phyloP scores from a whole-genome alignment of 148 eudicot genomes.

The Vaccinium macrocarpon region DNA sequence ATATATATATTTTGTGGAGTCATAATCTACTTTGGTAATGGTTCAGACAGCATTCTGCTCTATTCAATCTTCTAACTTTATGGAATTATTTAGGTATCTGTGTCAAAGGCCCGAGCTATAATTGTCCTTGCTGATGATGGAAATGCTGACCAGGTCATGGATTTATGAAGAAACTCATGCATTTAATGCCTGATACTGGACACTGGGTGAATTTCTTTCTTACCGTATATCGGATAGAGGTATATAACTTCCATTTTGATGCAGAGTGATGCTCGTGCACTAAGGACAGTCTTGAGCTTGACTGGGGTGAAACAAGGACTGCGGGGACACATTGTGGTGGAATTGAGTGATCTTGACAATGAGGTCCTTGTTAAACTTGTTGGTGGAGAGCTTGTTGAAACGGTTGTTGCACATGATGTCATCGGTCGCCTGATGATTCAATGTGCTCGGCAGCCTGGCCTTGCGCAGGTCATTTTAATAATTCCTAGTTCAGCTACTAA shows the following conservation, averaged over 20 bases:
- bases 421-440: constrained; percentile 64
- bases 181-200: background rate
- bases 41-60: background rate
- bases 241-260: constrained; percentile 8
- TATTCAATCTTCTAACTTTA: constrained; percentile 21
- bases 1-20: no score
- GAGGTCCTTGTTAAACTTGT: constrained; percentile 66
- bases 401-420: constrained; percentile 68
- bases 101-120: constrained; percentile 62
- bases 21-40: background rate
- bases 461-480: constrained; percentile 46
- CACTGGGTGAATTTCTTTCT: background rate
- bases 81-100: constrained; percentile 39
- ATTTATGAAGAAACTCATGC: background rate
- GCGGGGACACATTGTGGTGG: constrained; percentile 57
- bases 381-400: constrained; percentile 63
- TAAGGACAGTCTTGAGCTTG: constrained; percentile 59
- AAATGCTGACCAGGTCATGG: constrained; percentile 57
- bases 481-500: background rate
- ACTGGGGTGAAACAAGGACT: constrained; percentile 59
- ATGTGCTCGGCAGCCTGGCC: constrained; percentile 66
- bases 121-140: constrained; percentile 67
- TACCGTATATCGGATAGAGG: background rate
- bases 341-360: constrained; percentile 57
- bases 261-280: constrained; percentile 65